A percentile compares a stretch with the other conserved stretches of the same genome.
These are phyloP conservation scores for Amaranthus cruentus DNA, from an alignment of 148 eudicot genomes.

Conservation along the genomic window DNA sequence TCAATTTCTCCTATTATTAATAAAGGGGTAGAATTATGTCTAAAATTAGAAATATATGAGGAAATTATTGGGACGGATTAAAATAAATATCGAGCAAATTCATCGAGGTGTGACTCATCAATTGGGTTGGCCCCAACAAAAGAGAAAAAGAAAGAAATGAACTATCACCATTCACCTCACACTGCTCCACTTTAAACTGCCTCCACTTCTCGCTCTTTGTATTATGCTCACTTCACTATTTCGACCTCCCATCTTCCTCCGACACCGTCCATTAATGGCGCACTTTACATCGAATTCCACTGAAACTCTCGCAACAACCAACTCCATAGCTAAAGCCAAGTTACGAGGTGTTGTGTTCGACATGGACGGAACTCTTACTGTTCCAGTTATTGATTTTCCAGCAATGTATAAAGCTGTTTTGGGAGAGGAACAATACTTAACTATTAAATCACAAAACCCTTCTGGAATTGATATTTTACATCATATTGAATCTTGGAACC, in stretches of 20 bases:
- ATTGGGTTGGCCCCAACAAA: no score
- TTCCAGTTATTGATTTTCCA: conserved; percentile 79
- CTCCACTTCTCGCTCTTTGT: neutral
- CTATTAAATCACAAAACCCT: conserved; percentile 37
- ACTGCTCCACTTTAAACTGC: neutral
- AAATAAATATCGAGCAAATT: no score
- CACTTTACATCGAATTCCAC: neutral
- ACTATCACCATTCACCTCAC: neutral
- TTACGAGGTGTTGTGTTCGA: conserved; percentile 84
- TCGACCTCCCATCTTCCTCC: conserved; percentile 5
- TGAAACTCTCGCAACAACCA: neutral
- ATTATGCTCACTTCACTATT: conserved; percentile 9
- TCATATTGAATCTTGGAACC: conserved; percentile 55
- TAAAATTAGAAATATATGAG: no score
- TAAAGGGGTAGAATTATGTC: no score
- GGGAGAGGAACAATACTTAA: conserved; percentile 51
- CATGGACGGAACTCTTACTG: conserved; percentile 98
- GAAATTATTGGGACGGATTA: no score
- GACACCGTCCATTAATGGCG: conserved; percentile 12
- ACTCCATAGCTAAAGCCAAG: conserved; percentile 29
- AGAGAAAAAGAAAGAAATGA: no score
- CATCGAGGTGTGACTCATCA: no score
- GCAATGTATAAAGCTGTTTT: conserved; percentile 85
- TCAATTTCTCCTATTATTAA: no score
- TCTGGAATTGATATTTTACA: conserved; percentile 83